Conservation (phyloP, 202 grass and related monocot genomes). For the Panicum hallii region DNA sequence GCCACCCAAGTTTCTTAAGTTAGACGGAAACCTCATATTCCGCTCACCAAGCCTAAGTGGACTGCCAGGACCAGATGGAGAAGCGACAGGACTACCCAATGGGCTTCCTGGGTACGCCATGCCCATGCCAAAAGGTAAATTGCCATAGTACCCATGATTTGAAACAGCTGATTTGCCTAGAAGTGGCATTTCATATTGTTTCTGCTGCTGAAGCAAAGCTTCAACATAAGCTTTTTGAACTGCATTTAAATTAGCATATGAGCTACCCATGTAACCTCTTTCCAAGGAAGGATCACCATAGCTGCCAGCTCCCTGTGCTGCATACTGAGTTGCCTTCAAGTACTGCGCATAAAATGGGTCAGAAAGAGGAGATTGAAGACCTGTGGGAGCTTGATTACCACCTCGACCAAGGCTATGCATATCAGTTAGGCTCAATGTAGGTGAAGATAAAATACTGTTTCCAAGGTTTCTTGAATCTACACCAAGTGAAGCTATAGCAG, state of each 20-base stretch:
- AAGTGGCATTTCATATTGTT: slow-evolving; percentile 76
- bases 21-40: slow-evolving; percentile 69
- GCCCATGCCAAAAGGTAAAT: slow-evolving; percentile 62
- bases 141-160: slow-evolving; percentile 72
- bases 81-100: slow-evolving; percentile 70
- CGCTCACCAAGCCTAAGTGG: slow-evolving; percentile 75
- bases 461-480: slow-evolving; percentile 59
- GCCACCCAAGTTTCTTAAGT: slow-evolving; percentile 66
- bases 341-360: slow-evolving; percentile 82
- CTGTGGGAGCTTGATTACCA: slow-evolving; percentile 58
- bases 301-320: slow-evolving; percentile 60
- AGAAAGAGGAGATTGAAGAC: slow-evolving; percentile 59
- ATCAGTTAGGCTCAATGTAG: slow-evolving; percentile 67
- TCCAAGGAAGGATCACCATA: slow-evolving; percentile 57
- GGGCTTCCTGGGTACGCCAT: slow-evolving; percentile 82
- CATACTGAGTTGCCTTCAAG: slow-evolving; percentile 67
- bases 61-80: slow-evolving; percentile 66
- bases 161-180: slow-evolving; percentile 59
- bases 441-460: slow-evolving; percentile 63
- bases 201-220: slow-evolving; percentile 81
- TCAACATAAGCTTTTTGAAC: slow-evolving; percentile 84
- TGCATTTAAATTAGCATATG: slow-evolving; percentile 66
- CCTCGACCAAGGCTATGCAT: slow-evolving; percentile 58
- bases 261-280: slow-evolving; percentile 58
- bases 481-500: slow-evolving; percentile 52